Base-by-base conservation (phyloP, 1,139 yeast species). In the Candida buenavistaensis region DNA sequence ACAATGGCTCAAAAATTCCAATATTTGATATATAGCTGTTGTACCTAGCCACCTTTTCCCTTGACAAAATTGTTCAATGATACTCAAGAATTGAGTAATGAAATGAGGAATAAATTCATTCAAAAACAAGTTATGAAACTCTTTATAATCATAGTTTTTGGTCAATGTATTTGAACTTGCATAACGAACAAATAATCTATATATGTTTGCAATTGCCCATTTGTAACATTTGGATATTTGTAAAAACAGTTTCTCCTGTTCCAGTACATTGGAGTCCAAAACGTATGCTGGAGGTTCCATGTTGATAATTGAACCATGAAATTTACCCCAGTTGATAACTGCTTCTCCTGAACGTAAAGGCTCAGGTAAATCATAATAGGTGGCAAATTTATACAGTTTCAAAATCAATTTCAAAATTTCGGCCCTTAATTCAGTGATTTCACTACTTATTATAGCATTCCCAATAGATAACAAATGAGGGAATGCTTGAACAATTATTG, bases 121-220 rank as follows among this genome's bases (percentile, higher is more conserved):
- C 29, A 66, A 52, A 50, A 76, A 82, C 36, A 74, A 45, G 2
- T 52, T 46, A 41, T 67, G 71, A 51, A 82, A 82, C 2, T 63
- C 72, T 19, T 59, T 63, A 48, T 82, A 81, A 11, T 64, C 59
- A 45, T 68, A 76, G 45, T 75, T 78, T 35, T 64, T 70, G 2
- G 78, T 60, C 26, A 81, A 55, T 26, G 59, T 55, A 28, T 51
- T 57, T 6, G 82, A 74, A 15, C 39, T 33, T 2, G 86, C 89
- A 54, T 86, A 89, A 47, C 95, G 71, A 37, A 73, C 74, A 51
- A 84, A 86, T n/a, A 89, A 57, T 45, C 95, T 75, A 50, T 73
- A 77, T 32, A 90, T 59, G 54, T 88, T 88, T 23, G 88, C 89
- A 50, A 81, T 80, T 1, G 95, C 78, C 97, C 98, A 90, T 57